Base-by-base conservation (phyloP, 331 rosid genomes). In the Malus hybrid region DNA sequence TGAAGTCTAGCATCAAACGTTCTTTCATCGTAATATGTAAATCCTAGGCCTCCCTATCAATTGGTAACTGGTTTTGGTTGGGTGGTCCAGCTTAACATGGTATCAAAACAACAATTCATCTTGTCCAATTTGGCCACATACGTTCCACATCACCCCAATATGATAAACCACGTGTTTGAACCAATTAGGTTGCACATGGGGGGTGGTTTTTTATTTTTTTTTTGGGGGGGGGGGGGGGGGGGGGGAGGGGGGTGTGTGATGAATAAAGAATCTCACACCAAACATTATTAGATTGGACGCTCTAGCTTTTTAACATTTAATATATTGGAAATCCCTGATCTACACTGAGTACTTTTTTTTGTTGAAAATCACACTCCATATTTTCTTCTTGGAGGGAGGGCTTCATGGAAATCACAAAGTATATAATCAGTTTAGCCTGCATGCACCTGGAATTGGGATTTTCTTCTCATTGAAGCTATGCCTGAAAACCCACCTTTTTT, bases 381-480 rank as follows among this genome's bases (percentile, higher is more conserved):
- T 42, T 10, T 42, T 42, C 48, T 42, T 42, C 14, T 42, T 42
- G 48, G 48, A 33, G 69, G 48, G 69, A 64, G 48, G 28, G 22
- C 12, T 77, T 57, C 5, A 36, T 50, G 11, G 66, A 5, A 1
- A 48, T 32, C 57, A 34, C 44, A 18, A 22, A 3, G 75, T 71
- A 3, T 55, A 52, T 70, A 74, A 36, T 56, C 34, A 74, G 4
- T 69, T 15, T 44, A 57, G 63, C 50, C 36, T 16, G 68, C 61
- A 62, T 65, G 33, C 44, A 12, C 44, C 22, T 5, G 20, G 24
- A 3, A 10, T 33, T 42, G 20, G 48, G 16, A 44, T 5, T 60
- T 73, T 50, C 30, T 34, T 39, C 36, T 71, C 30, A 6, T 61
- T 65, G 71, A 72, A 73, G 75, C 50, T 80, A 39, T 67, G 44